Percentiles rank a stretch among this genome's conserved stretches.
phyloP scores from a whole-genome alignment of 805 yeast species.

The Yarrowia alimentaria region DNA sequence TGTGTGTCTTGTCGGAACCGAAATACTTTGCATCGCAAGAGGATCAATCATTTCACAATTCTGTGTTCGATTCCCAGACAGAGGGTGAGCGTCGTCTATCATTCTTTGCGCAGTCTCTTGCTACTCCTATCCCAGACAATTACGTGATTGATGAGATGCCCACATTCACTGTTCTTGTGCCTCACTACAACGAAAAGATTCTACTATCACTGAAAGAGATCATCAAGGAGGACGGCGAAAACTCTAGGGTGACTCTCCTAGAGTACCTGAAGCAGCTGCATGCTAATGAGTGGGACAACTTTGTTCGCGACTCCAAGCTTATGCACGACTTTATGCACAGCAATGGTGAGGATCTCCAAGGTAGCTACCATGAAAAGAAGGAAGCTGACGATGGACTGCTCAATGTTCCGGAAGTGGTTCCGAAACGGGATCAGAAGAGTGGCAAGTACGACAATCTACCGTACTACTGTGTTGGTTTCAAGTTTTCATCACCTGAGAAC shows the following conservation, averaged over 20 bases:
- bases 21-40: slow-evolving; percentile 78
- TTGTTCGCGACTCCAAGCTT: slow-evolving; percentile 68
- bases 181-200: slow-evolving; percentile 84
- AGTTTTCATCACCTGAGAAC: slow-evolving; percentile 59
- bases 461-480: slow-evolving; percentile 69
- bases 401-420: slow-evolving; percentile 1
- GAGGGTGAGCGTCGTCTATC: slow-evolving; percentile 84
- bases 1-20: slow-evolving; percentile 61
- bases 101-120: slow-evolving; percentile 84
- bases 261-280: slow-evolving; percentile 75
- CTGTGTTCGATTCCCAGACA: slow-evolving; percentile 58
- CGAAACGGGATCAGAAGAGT: slow-evolving; percentile 15
- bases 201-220: slow-evolving; percentile 73
- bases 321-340: slow-evolving; percentile 27
- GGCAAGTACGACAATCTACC: slow-evolving; percentile 60
- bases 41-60: slow-evolving; percentile 62
- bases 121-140: slow-evolving; percentile 81
- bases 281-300: slow-evolving; percentile 75
- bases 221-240: slow-evolving; percentile 64
- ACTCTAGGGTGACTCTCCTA: slow-evolving; percentile 63
- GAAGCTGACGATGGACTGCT: slow-evolving; percentile 14
- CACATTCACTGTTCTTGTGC: slow-evolving; percentile 76
- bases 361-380: slow-evolving; percentile 14
- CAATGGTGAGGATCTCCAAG: not conserved
- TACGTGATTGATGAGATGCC: slow-evolving; percentile 69